Evolutionary conservation across 306 rosid species (phyloP).

Genomic region (Prunus campanulata): DNA sequence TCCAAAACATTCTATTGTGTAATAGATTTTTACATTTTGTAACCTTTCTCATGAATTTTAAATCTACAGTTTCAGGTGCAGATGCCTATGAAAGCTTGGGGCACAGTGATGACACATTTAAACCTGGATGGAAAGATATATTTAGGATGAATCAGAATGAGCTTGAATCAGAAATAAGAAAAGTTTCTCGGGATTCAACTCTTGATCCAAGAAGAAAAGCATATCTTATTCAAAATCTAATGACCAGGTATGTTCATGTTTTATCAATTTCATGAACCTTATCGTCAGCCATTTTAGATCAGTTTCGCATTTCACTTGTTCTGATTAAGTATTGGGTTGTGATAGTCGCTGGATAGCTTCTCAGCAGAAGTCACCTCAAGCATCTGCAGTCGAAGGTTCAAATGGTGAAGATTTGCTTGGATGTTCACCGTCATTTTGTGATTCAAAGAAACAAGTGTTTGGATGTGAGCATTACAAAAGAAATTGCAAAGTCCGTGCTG

Average conservation of each 20-base stretch:
- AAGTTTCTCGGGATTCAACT: conserved; percentile 77
- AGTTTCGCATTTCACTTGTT: conserved; percentile 7
- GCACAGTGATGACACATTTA: conserved; percentile 72
- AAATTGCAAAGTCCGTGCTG: conserved; percentile 79
- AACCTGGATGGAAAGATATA: conserved; percentile 95
- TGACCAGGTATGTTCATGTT: conserved; percentile 39
- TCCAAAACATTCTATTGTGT: neutral
- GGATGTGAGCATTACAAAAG: conserved; percentile 89
- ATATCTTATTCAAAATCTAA: conserved; percentile 46
- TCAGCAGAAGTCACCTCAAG: conserved; percentile 77
- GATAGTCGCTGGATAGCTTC: conserved; percentile 69
- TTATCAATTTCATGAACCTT: conserved; percentile 2
- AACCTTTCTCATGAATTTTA: conserved; percentile 38
- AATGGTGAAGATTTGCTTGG: conserved; percentile 61
- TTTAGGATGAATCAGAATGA: conserved; percentile 53
- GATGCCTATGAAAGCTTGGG: conserved; percentile 59
- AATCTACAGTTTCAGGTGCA: conserved; percentile 18
- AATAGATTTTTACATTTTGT: conserved; percentile 2
- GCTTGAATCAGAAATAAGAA: conserved; percentile 57
- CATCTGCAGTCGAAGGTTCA: conserved; percentile 42
- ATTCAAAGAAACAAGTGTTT: conserved; percentile 50
- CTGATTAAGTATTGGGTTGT: conserved; percentile 28
- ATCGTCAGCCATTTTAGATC: conserved; percentile 10
- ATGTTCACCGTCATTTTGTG: conserved; percentile 57
- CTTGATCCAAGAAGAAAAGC: conserved; percentile 96